Conservation (phyloP, 192 early-diverging fungal genomes). For the Paraglomus occultum region DNA sequence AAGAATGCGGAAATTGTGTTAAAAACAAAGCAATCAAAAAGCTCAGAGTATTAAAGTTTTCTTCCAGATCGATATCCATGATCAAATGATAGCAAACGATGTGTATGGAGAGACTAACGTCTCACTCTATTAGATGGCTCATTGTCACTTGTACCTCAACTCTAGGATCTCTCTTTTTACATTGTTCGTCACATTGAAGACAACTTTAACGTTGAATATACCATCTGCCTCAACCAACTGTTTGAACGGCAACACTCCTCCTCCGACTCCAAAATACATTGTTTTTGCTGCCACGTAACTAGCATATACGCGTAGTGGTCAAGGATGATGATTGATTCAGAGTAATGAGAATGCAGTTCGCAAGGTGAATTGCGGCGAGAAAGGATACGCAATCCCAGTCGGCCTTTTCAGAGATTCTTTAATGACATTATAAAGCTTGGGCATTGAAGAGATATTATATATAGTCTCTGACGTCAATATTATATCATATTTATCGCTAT, state of each 20-base stretch:
- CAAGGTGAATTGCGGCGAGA: neutral
- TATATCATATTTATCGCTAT: slow-evolving; percentile 62
- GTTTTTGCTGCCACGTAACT: slow-evolving; percentile 88
- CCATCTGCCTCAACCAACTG: slow-evolving; percentile 55
- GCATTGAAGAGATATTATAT: slow-evolving; percentile 63
- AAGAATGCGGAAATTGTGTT: too few species aligned
- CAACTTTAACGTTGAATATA: slow-evolving; percentile 54
- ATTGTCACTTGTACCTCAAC: slow-evolving; percentile 34
- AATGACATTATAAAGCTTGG: slow-evolving; percentile 61
- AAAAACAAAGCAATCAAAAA: too few species aligned
- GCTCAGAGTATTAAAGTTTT: too few species aligned
- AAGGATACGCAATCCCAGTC: slow-evolving; percentile 44
- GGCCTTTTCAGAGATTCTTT: slow-evolving; percentile 53
- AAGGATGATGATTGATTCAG: neutral
- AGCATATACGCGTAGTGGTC: slow-evolving; percentile 1
- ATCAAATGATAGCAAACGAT: too few species aligned
- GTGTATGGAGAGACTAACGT: too few species aligned
- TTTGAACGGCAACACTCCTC: slow-evolving; percentile 76
- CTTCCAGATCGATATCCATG: too few species aligned
- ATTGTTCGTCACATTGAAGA: slow-evolving; percentile 58
- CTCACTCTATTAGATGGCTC: too few species aligned
- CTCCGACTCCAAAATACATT: slow-evolving; percentile 93
- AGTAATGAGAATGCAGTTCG: neutral
- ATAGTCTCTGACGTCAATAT: slow-evolving; percentile 80
- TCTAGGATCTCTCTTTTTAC: slow-evolving; percentile 74